Conservation (phyloP, 2,329 filamentous ascomycete species). For the Colletotrichum destructivum region DNA sequence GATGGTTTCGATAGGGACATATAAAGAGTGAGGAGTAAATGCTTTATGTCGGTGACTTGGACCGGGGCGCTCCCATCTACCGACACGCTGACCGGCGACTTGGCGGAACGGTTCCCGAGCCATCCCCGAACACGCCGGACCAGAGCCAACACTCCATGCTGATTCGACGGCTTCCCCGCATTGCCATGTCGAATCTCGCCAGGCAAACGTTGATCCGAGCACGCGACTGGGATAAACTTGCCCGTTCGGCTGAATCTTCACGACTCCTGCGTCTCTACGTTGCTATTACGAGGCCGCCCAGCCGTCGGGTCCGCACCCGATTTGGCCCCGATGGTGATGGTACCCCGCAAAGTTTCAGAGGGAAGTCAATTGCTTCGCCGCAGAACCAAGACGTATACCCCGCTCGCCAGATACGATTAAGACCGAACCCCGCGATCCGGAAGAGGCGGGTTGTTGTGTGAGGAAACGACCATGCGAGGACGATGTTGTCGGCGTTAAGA, state of each 20-base stretch:
- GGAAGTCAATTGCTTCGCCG: constrained; percentile 14
- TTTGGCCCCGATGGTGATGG: constrained; percentile 16
- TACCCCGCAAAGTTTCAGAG: constrained; percentile 29
- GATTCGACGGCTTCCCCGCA: constrained; percentile 39
- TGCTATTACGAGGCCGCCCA: constrained; percentile 10
- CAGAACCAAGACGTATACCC: constrained; percentile 16
- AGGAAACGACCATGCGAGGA: background rate
- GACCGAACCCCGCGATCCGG: constrained; percentile 24
- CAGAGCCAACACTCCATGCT: constrained; percentile 14
- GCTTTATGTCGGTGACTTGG: constrained; percentile 4
- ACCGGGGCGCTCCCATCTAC: constrained; percentile 3
- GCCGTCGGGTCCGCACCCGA: constrained; percentile 24
- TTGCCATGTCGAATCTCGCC: constrained; percentile 8
- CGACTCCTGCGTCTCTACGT: constrained; percentile 1
- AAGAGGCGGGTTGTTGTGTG: background rate
- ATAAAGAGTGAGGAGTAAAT: constrained; percentile 8
- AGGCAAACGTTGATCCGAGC: constrained; percentile 24
- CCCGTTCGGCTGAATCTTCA: constrained; percentile 26
- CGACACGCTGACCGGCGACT: constrained; percentile 11
- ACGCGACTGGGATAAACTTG: constrained; percentile 28
- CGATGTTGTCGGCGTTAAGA: constrained; percentile 7
- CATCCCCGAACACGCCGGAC: constrained; percentile 37
- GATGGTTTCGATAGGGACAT: constrained; percentile 5
- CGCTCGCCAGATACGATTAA: constrained; percentile 16
- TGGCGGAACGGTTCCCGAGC: constrained; percentile 31